Conservation (phyloP, 345 rosid genomes). For the Schrenkiella parvula region DNA sequence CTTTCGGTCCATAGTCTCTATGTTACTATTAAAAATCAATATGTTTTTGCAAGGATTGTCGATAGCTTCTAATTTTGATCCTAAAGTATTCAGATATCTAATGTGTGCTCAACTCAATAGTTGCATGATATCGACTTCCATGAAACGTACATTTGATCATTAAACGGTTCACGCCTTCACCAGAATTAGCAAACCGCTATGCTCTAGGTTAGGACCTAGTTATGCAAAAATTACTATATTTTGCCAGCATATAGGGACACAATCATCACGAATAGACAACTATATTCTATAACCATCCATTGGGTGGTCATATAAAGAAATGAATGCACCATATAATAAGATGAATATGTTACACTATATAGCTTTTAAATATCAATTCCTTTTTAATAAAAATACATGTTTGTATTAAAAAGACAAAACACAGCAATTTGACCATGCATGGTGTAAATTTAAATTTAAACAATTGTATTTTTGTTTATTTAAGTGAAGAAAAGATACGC, state of each 20-base stretch:
- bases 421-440: slow-evolving; percentile 9
- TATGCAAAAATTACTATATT: slow-evolving; percentile 8
- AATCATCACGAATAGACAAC: slow-evolving; percentile 25
- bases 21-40: too few relatives aligned
- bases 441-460: background rate
- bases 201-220: slow-evolving; percentile 10
- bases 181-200: slow-evolving; percentile 6
- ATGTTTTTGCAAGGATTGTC: too few relatives aligned
- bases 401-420: slow-evolving; percentile 5
- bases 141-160: slow-evolving; percentile 8
- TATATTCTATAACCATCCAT: background rate
- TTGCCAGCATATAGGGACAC: slow-evolving; percentile 19
- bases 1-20: too few relatives aligned
- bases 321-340: background rate
- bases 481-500: slow-evolving; percentile 3
- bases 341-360: background rate
- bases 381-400: background rate
- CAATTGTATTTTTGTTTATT: background rate
- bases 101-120: background rate
- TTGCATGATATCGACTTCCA: slow-evolving; percentile 5
- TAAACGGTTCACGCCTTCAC: slow-evolving; percentile 1
- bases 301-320: background rate
- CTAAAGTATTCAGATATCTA: background rate
- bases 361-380: background rate
- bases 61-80: slow-evolving; percentile 11